Evolutionary conservation across 768 basidiomycete genomes (phyloP), one percentile per base, ranked within the genome.

Genomic region (Suillus variegatus): DNA sequence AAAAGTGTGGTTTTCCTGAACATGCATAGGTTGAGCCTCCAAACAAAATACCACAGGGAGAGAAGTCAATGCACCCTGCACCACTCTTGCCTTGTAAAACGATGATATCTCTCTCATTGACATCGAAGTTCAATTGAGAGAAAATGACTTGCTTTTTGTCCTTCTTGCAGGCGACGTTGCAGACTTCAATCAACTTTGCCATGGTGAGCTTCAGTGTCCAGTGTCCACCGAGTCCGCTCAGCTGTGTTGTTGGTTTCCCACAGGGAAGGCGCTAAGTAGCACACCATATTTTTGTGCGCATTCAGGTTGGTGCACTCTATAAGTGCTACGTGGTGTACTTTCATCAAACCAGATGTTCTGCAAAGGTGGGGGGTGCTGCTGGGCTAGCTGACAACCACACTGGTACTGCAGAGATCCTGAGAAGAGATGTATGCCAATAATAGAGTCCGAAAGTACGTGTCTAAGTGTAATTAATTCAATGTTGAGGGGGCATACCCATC

Each of bases 31-130:
- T 36, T 25, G 22, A 25, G 16, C 62, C 20, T 46, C n/a, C 5
- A 16, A 46, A 38, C 25, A 13, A 57, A 36, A n/a, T 35, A 55
- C 32, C 20, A 40, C 25, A 18, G 22, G 13, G 9, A 40, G 41
- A 28, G 41, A 16, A 43, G 28, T 18, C 18, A 13, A 65, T 80
- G 58, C 65, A 86, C 86, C 94, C 95, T 22, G 85, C 85, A 10
- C 95, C 95, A 67, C 89, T 91, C 70, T 85, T 86, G 12, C 94
- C 95, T 65, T 87, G 89, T n/a, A 96, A 71, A 18, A 94, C 81
- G 47, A 95, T 66, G 38, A 95, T 82, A 69, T 95, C 93, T 10
- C 91, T 89, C 74, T 88, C 84, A 57, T 89, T 80, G 36, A 95
- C 80, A 6, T 77, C 73, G 54, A 95, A 84, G 65, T 80, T 84